Percentiles rank a stretch among this genome's conserved stretches.
These are phyloP conservation scores for Paramecium tetraurelia DNA, from an alignment of 73 alveolate genomes.

Conservation along the genomic window DNA sequence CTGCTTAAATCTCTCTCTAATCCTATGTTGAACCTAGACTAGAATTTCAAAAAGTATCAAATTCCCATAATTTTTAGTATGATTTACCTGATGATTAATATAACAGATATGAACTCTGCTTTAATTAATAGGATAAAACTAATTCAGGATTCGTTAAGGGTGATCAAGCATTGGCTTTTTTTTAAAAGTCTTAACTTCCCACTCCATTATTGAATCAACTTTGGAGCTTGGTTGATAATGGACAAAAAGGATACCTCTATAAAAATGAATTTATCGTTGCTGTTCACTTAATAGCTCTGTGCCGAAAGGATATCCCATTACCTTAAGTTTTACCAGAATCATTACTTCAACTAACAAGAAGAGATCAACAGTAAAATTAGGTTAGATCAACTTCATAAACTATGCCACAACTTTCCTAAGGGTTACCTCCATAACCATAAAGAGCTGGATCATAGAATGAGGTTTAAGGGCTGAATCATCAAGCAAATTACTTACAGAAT, in stretches of 20 bases:
- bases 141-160: not conserved
- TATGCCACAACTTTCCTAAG: not conserved
- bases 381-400: not conserved
- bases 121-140: not conserved
- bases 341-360: not conserved
- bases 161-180: not conserved
- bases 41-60: not conserved
- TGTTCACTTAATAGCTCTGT: not conserved
- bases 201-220: not conserved
- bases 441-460: not conserved
- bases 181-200: conserved; percentile 1
- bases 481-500: not conserved
- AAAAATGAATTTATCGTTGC: conserved; percentile 25
- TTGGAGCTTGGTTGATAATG: not conserved
- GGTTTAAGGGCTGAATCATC: not conserved
- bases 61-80: not conserved
- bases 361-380: not conserved
- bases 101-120: not conserved
- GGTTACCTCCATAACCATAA: not conserved
- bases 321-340: not conserved
- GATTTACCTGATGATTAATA: conserved; percentile 24
- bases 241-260: not conserved
- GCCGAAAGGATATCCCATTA: not conserved
- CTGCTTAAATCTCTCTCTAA: not conserved
- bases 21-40: not conserved